Base-by-base conservation (phyloP, 2,329 filamentous ascomycete genomes). In the Sarocladium oryzae region DNA sequence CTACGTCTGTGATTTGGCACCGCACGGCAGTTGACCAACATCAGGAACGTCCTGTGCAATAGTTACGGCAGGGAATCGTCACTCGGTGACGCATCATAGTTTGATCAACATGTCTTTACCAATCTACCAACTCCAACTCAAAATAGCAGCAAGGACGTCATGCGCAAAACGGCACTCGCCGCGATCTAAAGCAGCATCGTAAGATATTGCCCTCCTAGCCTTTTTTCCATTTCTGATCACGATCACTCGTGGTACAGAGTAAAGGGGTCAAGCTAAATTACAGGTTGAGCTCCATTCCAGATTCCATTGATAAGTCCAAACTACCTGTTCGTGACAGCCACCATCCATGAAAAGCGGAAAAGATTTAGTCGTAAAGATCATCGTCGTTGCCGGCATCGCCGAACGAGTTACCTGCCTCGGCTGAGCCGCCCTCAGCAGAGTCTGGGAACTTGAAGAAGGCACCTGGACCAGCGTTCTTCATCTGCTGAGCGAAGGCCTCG, bases 391-490 rank as follows among this genome's bases (percentile, higher is more conserved):
- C 92, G 60, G 84, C 88, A 63, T 91, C 86, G 57, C 90, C 91
- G 61, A 93, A 91, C 48, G 81, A 69, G 74, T 78, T 76, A 58
- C 79, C 72, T 56, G 77, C 71, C 74, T 80, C 67, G 72, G 79
- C 60, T 70, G 75, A 68, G 62, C 72, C 63, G 73, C 86, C 78
- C 6, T 51, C 50, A 18, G 82, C 88, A 61, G 80, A 87, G 55
- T 78, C 76, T 28, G 88, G 92, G 84, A 99, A 99, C 72, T 95
- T 91, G 88, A 99, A 99, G 81, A 93, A 96, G 61, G 89, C 90
- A 64, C 91, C 92, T 35, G 91, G 91, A 49, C 90, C 91, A 54
- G 89, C 85, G 69, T 95, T 96, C 88, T 99, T 99, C 90, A 99
- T 95, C 69, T 92, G 92, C 76, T 97, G 92, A 36, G 92, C 88